Conservation (phyloP, 2,329 filamentous ascomycete genomes). For the Didymellaceae sp. region DNA sequence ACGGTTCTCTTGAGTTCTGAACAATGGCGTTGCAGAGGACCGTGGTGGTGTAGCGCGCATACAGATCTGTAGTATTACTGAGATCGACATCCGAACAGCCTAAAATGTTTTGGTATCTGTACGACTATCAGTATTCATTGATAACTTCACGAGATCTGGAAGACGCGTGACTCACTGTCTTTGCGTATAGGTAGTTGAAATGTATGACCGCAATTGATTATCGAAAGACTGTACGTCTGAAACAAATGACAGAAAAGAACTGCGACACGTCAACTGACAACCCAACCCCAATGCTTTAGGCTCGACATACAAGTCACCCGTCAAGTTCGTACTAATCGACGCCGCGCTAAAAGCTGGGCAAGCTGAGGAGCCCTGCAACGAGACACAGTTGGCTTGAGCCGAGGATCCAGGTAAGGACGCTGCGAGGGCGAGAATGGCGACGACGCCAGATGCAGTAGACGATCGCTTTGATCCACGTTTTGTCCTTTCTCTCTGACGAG, state of each 20-base stretch:
- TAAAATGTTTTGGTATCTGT: conserved; percentile 79
- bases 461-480: conserved; percentile 33
- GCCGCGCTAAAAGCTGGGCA: conserved; percentile 77
- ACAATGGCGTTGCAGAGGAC: conserved; percentile 93
- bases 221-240: conserved; percentile 81
- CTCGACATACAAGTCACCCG: conserved; percentile 66
- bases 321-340: conserved; percentile 72
- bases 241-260: conserved; percentile 85
- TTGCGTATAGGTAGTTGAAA: conserved; percentile 76
- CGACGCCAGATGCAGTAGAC: conserved; percentile 22
- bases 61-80: conserved; percentile 78
- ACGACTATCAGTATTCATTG: conserved; percentile 40
- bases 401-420: conserved; percentile 39
- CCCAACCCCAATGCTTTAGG: conserved; percentile 27
- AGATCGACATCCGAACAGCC: conserved; percentile 81
- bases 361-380: conserved; percentile 70
- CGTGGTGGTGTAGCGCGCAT: conserved; percentile 91
- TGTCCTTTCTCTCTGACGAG: conserved; percentile 3
- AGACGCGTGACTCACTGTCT: conserved; percentile 67
- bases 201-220: conserved; percentile 72
- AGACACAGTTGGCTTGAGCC: conserved; percentile 63
- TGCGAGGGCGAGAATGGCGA: conserved; percentile 37
- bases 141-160: neutral
- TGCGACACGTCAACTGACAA: conserved; percentile 49
- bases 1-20: conserved; percentile 80